Conservation (phyloP, 495 filamentous ascomycete species). For the Darksidea phi region DNA sequence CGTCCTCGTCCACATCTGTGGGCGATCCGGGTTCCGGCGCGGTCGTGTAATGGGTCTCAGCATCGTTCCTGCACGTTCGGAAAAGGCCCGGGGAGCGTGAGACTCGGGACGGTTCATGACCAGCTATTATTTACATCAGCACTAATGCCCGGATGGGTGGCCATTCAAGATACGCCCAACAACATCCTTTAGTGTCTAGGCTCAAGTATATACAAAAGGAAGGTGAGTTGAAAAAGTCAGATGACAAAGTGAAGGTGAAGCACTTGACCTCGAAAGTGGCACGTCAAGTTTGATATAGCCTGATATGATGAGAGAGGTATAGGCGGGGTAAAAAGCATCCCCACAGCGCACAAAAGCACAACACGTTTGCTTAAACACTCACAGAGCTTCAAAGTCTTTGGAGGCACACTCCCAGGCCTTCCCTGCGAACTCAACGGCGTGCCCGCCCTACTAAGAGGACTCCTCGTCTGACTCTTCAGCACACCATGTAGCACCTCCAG, state of each 20-base stretch:
- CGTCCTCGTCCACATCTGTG: conserved; percentile 5
- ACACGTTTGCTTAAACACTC: background rate
- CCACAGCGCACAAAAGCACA: background rate
- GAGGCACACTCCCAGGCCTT: background rate
- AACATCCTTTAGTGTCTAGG: too few relatives aligned
- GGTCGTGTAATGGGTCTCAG: conserved; percentile 8
- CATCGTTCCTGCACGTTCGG: background rate
- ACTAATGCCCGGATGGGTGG: background rate
- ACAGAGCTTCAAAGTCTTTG: background rate
- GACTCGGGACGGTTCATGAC: background rate
- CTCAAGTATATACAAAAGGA: too few relatives aligned
- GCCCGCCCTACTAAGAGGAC: background rate
- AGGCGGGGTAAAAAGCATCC: background rate
- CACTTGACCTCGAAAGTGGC: too few relatives aligned
- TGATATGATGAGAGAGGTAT: too few relatives aligned
- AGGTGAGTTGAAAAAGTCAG: too few relatives aligned
- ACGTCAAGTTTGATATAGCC: too few relatives aligned
- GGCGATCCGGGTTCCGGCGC: conserved; percentile 7
- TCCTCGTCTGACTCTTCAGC: conserved; percentile 1
- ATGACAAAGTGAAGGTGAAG: too few relatives aligned
- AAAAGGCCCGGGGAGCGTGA: background rate
- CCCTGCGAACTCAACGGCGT: background rate
- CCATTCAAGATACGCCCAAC: background rate
- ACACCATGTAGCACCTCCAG: background rate
- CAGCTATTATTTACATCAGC: background rate